phyloP scores from a whole-genome alignment of 192 early-diverging fungal species.

The Podila epigama region DNA sequence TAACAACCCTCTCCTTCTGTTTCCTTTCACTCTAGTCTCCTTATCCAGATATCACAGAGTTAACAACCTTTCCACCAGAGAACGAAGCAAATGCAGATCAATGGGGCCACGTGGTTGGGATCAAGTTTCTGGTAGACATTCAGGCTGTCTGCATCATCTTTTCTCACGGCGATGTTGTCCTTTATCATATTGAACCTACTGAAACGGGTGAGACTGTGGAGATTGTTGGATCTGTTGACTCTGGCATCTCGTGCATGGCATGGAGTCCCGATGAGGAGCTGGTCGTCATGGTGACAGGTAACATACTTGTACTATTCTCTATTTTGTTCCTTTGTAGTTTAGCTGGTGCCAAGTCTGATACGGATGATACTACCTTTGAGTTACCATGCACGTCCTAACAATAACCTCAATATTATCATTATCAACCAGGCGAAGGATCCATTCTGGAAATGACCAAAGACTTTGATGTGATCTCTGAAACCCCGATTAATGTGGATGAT shows the following conservation, averaged over 20 bases:
- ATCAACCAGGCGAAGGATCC: conserved; percentile 60
- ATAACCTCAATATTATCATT: neutral
- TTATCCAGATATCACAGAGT: conserved; percentile 45
- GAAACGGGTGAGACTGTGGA: conserved; percentile 55
- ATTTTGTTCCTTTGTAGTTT: too few relatives aligned
- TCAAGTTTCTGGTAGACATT: conserved; percentile 61
- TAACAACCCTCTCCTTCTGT: neutral
- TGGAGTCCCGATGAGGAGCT: conserved; percentile 95
- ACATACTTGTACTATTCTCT: too few relatives aligned
- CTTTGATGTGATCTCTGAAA: conserved; percentile 90
- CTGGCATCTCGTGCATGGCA: conserved; percentile 71
- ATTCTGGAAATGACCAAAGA: conserved; percentile 91
- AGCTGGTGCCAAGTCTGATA: too few relatives aligned
- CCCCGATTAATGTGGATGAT: conserved; percentile 71
- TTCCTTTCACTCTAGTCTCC: conserved; percentile 1
- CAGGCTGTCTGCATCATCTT: conserved; percentile 62
- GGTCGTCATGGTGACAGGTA: conserved; percentile 79
- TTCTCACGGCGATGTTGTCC: conserved; percentile 64
- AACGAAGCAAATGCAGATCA: conserved; percentile 29
- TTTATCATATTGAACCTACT: conserved; percentile 53
- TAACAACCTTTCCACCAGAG: conserved; percentile 38
- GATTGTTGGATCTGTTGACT: conserved; percentile 78
- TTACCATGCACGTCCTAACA: neutral
- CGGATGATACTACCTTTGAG: too few relatives aligned
- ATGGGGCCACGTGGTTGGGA: conserved; percentile 51